phyloP scores from a whole-genome alignment of 2,329 filamentous ascomycete genomes.

The Venturia carpophila region DNA sequence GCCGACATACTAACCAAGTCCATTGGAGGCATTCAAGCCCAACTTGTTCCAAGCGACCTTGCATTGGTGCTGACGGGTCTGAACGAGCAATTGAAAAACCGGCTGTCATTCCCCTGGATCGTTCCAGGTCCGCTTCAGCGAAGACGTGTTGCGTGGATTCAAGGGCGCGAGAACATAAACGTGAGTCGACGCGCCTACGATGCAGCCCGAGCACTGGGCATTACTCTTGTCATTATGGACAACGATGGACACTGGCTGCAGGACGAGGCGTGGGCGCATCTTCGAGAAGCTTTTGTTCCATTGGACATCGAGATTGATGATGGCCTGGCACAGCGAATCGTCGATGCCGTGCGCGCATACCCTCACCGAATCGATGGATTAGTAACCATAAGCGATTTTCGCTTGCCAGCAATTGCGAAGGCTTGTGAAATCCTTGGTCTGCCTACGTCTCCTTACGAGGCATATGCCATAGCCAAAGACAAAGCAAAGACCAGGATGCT shows the following conservation, averaged over 20 bases:
- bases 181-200: background rate
- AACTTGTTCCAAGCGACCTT: background rate
- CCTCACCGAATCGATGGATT: constrained; percentile 28
- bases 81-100: background rate
- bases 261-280: constrained; percentile 21
- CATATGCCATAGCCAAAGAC: constrained; percentile 28
- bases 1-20: background rate
- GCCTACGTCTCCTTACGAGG: constrained; percentile 24
- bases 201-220: constrained; percentile 13
- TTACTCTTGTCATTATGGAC: constrained; percentile 11
- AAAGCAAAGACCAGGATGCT: constrained; percentile 23
- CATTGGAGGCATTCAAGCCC: background rate
- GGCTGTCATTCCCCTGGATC: background rate
- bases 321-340: constrained; percentile 27
- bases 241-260: constrained; percentile 15
- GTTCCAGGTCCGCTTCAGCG: constrained; percentile 9
- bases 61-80: background rate
- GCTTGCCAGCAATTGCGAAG: constrained; percentile 25
- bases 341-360: constrained; percentile 26
- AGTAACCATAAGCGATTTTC: constrained; percentile 28
- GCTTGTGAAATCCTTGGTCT: constrained; percentile 29
- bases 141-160: constrained; percentile 12
- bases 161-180: background rate
- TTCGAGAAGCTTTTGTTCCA: constrained; percentile 31
- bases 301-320: constrained; percentile 27